Conservation (phyloP, 768 basidiomycete genomes). For the Mycena vitilis region DNA sequence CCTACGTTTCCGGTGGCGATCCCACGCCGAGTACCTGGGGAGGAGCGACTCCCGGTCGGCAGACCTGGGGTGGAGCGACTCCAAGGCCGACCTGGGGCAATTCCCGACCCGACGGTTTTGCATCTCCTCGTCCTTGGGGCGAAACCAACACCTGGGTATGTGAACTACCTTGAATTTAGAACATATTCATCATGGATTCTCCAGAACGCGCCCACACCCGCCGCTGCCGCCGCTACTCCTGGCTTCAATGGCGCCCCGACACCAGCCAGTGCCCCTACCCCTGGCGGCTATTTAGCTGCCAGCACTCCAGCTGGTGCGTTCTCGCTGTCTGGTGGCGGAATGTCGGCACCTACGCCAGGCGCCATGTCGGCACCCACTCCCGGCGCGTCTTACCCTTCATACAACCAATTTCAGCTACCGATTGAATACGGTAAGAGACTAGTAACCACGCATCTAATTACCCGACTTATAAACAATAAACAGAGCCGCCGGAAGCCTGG, state of each 20-base stretch:
- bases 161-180: slow-evolving; percentile 15
- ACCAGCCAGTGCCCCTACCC: slow-evolving; percentile 43
- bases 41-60: slow-evolving; percentile 43
- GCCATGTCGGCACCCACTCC: slow-evolving; percentile 56
- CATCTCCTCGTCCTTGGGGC: slow-evolving; percentile 30
- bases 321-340: slow-evolving; percentile 39
- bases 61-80: slow-evolving; percentile 42
- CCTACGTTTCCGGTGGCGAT: slow-evolving; percentile 21
- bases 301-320: slow-evolving; percentile 36
- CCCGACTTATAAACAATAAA: slow-evolving; percentile 15
- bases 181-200: slow-evolving; percentile 13
- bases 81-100: slow-evolving; percentile 43
- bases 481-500: slow-evolving; percentile 55
- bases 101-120: slow-evolving; percentile 33
- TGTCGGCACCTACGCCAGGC: slow-evolving; percentile 52
- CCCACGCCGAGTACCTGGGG: slow-evolving; percentile 41
- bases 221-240: slow-evolving; percentile 56
- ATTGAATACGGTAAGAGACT: slow-evolving; percentile 31
- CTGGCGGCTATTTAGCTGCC: slow-evolving; percentile 15
- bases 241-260: slow-evolving; percentile 49
- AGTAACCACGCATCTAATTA: neutral
- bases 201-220: slow-evolving; percentile 66
- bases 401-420: slow-evolving; percentile 32
- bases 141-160: slow-evolving; percentile 44
- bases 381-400: slow-evolving; percentile 39